Conservation (phyloP, 805 yeast species). For the Blastobotrys parvus region DNA sequence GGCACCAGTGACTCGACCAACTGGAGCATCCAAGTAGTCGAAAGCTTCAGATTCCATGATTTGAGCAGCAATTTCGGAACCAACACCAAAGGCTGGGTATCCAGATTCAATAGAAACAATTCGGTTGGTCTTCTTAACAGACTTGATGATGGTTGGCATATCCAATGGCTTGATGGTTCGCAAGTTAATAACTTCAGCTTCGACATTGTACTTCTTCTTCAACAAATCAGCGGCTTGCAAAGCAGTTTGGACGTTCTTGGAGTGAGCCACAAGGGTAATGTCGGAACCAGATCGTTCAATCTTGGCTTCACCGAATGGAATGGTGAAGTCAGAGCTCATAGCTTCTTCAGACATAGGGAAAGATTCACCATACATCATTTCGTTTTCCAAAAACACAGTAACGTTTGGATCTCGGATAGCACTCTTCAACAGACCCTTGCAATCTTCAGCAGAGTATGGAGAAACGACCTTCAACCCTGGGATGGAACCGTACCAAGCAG, state of each 20-base stretch:
- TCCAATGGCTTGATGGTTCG: conserved; percentile 97
- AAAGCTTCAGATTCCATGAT: conserved; percentile 98
- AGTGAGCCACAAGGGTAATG: conserved; percentile 80
- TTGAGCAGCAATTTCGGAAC: conserved; percentile 96
- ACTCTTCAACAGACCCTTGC: conserved; percentile 91
- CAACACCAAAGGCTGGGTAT: conserved; percentile 97
- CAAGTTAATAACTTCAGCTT: conserved; percentile 89
- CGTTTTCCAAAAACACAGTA: conserved; percentile 92
- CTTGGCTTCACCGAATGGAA: conserved; percentile 95
- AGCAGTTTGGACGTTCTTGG: conserved; percentile 82
- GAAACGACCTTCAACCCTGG: conserved; percentile 97
- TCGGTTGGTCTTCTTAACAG: conserved; percentile 95
- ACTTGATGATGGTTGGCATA: conserved; percentile 70
- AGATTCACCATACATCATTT: conserved; percentile 84
- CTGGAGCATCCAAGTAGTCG: conserved; percentile 97
- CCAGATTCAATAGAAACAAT: conserved; percentile 95
- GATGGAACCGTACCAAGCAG: conserved; percentile 96
- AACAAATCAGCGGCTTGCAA: conserved; percentile 84
- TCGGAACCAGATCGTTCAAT: conserved; percentile 90
- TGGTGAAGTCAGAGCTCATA: conserved; percentile 74
- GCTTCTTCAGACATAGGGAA: conserved; percentile 88
- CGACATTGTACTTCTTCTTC: conserved; percentile 75
- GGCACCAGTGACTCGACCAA: conserved; percentile 97
- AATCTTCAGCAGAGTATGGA: conserved; percentile 93
- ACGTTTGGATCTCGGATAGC: conserved; percentile 99